phyloP scores from a whole-genome alignment of 2,329 filamentous ascomycete genomes.

The Penicillium janthinellum region DNA sequence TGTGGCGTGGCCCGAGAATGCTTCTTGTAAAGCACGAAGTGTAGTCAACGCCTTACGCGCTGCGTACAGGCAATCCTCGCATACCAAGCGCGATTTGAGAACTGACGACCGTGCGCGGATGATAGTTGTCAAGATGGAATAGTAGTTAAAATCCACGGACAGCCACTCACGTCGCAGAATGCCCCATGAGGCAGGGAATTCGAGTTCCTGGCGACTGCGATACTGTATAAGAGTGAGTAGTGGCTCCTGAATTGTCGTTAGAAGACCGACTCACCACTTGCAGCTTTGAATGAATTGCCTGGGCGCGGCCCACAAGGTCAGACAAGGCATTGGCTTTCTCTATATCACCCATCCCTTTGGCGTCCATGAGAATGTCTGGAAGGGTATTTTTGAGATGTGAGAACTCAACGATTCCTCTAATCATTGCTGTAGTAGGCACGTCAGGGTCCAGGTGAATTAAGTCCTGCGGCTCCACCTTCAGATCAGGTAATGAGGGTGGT shows the following conservation, averaged over 20 bases:
- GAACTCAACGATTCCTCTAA: conserved; percentile 22
- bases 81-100: conserved; percentile 27
- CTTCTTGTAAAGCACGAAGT: conserved; percentile 22
- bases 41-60: conserved; percentile 24
- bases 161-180: conserved; percentile 22
- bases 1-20: conserved; percentile 15
- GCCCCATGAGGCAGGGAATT: conserved; percentile 18
- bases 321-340: conserved; percentile 25
- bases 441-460: conserved; percentile 24
- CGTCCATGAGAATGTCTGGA: conserved; percentile 20
- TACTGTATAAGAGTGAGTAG: neutral
- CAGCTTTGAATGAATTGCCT: conserved; percentile 21
- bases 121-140: conserved; percentile 25
- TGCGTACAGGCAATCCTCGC: conserved; percentile 27
- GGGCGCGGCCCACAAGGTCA: conserved; percentile 21
- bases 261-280: conserved; percentile 17
- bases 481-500: conserved; percentile 24
- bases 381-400: conserved; percentile 19
- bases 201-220: conserved; percentile 18
- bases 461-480: conserved; percentile 22
- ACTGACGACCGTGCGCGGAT: conserved; percentile 27
- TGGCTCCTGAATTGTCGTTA: neutral
- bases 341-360: conserved; percentile 16
- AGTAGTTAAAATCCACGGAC: conserved; percentile 29
- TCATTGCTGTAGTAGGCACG: conserved; percentile 22